Evolutionary conservation across 2,329 filamentous ascomycete genomes (phyloP), one percentile per base, ranked within the genome.

Genomic region (Colletotrichum endophyticum): DNA sequence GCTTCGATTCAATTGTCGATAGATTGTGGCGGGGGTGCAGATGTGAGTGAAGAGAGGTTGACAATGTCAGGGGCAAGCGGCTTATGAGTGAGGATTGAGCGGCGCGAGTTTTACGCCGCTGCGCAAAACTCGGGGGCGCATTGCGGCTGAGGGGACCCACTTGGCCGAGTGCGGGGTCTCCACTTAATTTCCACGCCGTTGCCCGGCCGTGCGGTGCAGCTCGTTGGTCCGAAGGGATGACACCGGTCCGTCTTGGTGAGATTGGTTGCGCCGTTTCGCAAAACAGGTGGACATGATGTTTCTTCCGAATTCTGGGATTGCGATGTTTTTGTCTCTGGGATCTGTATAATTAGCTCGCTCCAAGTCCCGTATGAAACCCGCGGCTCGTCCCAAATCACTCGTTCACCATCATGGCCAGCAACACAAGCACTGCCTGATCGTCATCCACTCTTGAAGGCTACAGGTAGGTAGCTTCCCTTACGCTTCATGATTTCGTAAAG

Each of bases 111-210:
- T 64, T 76, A 15, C 73, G 73, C 73, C 22, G 64, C 70, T 64
- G 64, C 73, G 73, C 61, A 76, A 59, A 76, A 76, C 64, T 73
- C 64, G 64, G 44, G 56, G 72, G 32, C 63, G 63, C 34, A 61
- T 16, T 67, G 70, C 53, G 62, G 49, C 70, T 62, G 44, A 53
- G 19, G 34, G 44, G 59, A 32, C 39, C 68, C 68, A 70, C 68
- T 34, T 62, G 34, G 34, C 57, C 68, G 56, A 61, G 30, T 44
- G 28, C 63, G 63, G 39, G n/a, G 16, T 22, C 59, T 25, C 63
- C 63, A 66, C 63, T 27, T 53, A 66, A 66, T 59, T 27, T 69
- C 34, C 32, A 19, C 66, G 66, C 66, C 66, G 66, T 39, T 61
- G 66, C 16, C 66, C 66, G 66, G 53, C 66, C 53, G 53, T 69